phyloP scores from a whole-genome alignment of 129 eudicot species.

The Smallanthus sonchifolius region DNA sequence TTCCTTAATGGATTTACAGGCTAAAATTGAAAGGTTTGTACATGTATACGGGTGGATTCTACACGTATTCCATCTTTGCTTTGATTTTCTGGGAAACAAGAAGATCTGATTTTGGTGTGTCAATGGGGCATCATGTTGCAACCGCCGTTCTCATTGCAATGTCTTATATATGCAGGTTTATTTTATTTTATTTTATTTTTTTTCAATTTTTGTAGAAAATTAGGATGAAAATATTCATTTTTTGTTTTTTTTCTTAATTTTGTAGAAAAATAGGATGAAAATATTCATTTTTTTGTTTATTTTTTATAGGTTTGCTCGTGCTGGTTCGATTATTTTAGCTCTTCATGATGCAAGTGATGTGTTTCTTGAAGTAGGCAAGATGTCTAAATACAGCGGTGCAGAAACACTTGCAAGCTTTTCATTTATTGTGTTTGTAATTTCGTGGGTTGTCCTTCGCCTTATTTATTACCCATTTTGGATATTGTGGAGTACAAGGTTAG shows the following conservation, averaged over 20 bases:
- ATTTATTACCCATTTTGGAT: slow-evolving; percentile 89
- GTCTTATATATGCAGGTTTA: slow-evolving; percentile 72
- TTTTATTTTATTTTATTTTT: not conserved
- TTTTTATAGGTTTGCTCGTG: slow-evolving; percentile 78
- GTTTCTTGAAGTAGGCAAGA: slow-evolving; percentile 89
- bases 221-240: not conserved
- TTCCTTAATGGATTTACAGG: slow-evolving; percentile 37
- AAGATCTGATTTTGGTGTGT: slow-evolving; percentile 92
- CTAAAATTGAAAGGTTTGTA: slow-evolving; percentile 79
- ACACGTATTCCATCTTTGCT: slow-evolving; percentile 87
- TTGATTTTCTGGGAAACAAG: slow-evolving; percentile 95
- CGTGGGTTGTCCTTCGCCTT: slow-evolving; percentile 95
- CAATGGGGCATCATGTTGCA: slow-evolving; percentile 97
- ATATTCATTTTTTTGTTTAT: not conserved
- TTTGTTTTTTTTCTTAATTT: no score
- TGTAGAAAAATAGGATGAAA: no score
- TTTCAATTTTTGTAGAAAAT: not conserved
- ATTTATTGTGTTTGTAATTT: slow-evolving; percentile 69
- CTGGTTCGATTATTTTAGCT: slow-evolving; percentile 86
- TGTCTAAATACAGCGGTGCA: slow-evolving; percentile 88
- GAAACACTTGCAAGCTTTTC: slow-evolving; percentile 87
- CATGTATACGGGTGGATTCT: slow-evolving; percentile 87
- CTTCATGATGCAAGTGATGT: slow-evolving; percentile 97
- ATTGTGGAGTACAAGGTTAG: slow-evolving; percentile 95
- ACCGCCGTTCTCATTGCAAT: slow-evolving; percentile 68